A percentile compares a stretch with the other conserved stretches of the same genome.
Evolutionary conservation across 1,139 yeast species (phyloP).

Genomic region (Candida dubliniensis): DNA sequence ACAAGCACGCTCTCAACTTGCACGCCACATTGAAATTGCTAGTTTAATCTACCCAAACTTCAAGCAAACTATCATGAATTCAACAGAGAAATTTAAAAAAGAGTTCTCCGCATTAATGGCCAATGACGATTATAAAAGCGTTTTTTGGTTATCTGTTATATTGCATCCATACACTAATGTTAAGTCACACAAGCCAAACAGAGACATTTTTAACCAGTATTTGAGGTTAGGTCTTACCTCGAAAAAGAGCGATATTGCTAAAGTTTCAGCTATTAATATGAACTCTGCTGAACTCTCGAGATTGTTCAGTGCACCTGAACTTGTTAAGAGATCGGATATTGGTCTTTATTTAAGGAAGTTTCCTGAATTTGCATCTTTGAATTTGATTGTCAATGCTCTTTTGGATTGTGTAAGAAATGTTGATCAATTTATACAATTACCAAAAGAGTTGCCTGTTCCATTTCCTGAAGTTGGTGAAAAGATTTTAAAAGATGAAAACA

Average conservation of each 20-base stretch:
- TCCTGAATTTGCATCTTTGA: slow-evolving; percentile 52
- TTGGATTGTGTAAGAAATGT: slow-evolving; percentile 21
- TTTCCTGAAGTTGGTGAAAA: slow-evolving; percentile 8
- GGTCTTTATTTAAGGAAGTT: slow-evolving; percentile 61
- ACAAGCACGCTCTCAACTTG: slow-evolving; percentile 10
- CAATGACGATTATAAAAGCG: slow-evolving; percentile 27
- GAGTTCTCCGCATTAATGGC: slow-evolving; percentile 13
- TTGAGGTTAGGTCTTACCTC: slow-evolving; percentile 71
- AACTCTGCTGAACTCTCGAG: slow-evolving; percentile 17
- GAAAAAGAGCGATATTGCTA: slow-evolving; percentile 56
- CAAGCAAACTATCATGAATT: slow-evolving; percentile 11
- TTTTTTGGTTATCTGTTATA: slow-evolving; percentile 50
- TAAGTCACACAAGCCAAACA: slow-evolving; percentile 8
- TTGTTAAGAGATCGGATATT: slow-evolving; percentile 51
- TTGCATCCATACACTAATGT: slow-evolving; percentile 45
- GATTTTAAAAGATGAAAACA: slow-evolving; percentile 5
- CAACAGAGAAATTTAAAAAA: slow-evolving; percentile 7
- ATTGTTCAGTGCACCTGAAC: slow-evolving; percentile 22
- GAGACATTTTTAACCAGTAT: slow-evolving; percentile 20
- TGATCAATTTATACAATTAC: slow-evolving; percentile 2
- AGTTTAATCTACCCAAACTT: slow-evolving; percentile 24
- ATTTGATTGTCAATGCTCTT: slow-evolving; percentile 33
- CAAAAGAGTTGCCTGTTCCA: slow-evolving; percentile 13
- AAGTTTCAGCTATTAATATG: slow-evolving; percentile 41
- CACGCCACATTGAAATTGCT: slow-evolving; percentile 21